These are phyloP conservation scores for Pyrenochaeta sp. DNA, from an alignment of 2,329 filamentous ascomycete species.

Conservation along the genomic window DNA sequence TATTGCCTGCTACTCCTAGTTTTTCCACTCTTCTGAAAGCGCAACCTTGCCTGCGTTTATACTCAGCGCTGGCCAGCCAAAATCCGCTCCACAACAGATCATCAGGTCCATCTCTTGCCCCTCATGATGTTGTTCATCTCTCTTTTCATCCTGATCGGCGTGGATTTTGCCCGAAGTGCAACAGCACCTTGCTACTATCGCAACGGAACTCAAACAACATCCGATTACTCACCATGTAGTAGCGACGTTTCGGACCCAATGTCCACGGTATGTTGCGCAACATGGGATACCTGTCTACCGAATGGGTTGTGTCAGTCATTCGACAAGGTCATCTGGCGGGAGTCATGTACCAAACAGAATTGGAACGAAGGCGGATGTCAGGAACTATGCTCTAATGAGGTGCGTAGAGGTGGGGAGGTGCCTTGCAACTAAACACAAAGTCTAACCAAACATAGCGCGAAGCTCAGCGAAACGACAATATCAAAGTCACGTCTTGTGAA, in stretches of 20 bases:
- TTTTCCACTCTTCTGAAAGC: neutral
- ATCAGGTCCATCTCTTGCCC: neutral
- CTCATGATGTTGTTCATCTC: neutral
- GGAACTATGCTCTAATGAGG: conserved; percentile 17
- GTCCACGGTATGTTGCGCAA: conserved; percentile 6
- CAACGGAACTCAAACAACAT: conserved; percentile 1
- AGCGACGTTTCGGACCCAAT: conserved; percentile 3
- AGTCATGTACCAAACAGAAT: conserved; percentile 10
- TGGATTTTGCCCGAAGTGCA: neutral
- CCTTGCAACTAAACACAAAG: neutral
- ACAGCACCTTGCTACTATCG: conserved; percentile 4
- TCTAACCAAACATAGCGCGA: neutral
- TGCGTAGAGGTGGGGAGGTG: neutral
- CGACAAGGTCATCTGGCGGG: conserved; percentile 8
- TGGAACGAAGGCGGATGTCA: conserved; percentile 16
- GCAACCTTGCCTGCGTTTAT: neutral
- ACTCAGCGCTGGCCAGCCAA: neutral
- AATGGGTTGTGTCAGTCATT: conserved; percentile 3
- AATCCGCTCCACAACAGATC: too few relatives aligned
- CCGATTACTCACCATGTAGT: conserved; percentile 5
- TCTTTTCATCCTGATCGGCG: neutral
- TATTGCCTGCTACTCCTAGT: neutral
- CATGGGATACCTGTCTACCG: conserved; percentile 9
- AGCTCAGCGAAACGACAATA: neutral
- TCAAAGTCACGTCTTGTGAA: conserved; percentile 4